Evolutionary conservation across 257 asterid species (phyloP).

Genomic region (Solanum rostratum): DNA sequence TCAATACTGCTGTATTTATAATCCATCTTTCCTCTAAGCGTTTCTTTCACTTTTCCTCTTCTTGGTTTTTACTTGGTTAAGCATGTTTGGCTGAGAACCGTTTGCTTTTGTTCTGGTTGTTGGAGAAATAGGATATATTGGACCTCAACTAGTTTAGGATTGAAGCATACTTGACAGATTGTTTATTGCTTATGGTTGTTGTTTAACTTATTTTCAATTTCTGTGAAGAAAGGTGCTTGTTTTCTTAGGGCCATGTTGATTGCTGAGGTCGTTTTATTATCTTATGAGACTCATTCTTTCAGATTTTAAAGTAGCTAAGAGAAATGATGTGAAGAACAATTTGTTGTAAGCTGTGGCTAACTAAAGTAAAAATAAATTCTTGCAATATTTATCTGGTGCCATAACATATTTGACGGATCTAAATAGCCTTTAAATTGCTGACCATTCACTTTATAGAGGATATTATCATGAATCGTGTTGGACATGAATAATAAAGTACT

Average conservation of each 20-base stretch:
- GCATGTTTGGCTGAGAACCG: background rate
- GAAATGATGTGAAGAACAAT: background rate
- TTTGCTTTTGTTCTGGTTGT: background rate
- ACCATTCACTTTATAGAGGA: background rate
- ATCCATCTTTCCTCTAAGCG: background rate
- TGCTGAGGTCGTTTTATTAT: background rate
- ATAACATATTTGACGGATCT: background rate
- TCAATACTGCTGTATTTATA: background rate
- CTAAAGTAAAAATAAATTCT: background rate
- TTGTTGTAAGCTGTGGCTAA: background rate
- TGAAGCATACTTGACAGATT: background rate
- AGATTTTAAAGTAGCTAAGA: background rate
- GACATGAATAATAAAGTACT: background rate
- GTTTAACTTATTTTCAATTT: background rate
- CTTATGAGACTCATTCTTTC: background rate
- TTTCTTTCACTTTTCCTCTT: background rate
- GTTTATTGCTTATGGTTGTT: background rate
- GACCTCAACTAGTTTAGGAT: background rate
- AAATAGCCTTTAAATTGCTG: background rate
- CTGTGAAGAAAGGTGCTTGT: background rate
- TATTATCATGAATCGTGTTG: background rate
- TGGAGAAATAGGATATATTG: background rate
- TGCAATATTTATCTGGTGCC: background rate
- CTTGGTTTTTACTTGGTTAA: background rate
- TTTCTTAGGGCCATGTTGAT: background rate